phyloP scores from a whole-genome alignment of 768 basidiomycete genomes.

The Boletus tomentosulus region DNA sequence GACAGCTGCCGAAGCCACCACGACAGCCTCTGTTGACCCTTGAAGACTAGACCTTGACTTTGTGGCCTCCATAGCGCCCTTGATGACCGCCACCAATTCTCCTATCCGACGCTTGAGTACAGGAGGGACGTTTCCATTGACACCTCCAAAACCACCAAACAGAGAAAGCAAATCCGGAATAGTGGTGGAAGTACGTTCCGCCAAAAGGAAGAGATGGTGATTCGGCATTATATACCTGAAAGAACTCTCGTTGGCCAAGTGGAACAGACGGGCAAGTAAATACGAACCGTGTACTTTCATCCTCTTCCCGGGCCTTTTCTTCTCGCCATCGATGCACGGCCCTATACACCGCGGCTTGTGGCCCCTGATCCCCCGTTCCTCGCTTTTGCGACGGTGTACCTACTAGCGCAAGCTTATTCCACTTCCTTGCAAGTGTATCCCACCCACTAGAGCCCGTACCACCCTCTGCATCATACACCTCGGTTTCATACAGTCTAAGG shows the following conservation, averaged over 20 bases:
- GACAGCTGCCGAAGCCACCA: background rate
- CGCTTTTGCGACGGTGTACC: constrained; percentile 18
- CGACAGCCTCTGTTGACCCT: background rate
- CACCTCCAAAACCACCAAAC: constrained; percentile 37
- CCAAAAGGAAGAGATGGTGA: constrained; percentile 67
- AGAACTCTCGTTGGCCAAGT: background rate
- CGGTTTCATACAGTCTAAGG: constrained; percentile 63
- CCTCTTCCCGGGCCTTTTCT: constrained; percentile 68
- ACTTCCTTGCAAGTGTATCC: constrained; percentile 74
- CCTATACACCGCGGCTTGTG: constrained; percentile 63
- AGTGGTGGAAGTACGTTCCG: constrained; percentile 67
- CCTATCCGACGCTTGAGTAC: constrained; percentile 57
- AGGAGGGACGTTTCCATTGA: constrained; percentile 46
- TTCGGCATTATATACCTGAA: constrained; percentile 71
- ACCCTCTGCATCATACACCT: constrained; percentile 60
- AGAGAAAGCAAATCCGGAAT: constrained; percentile 56
- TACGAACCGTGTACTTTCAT: constrained; percentile 76
- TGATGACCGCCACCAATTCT: constrained; percentile 64
- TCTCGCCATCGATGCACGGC: constrained; percentile 84
- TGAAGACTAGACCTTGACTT: background rate
- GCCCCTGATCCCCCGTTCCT: constrained; percentile 33
- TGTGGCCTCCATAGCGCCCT: constrained; percentile 37
- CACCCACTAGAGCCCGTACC: constrained; percentile 72
- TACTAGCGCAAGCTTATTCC: constrained; percentile 63
- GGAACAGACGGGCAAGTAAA: background rate